These are phyloP conservation scores for Mucor sp. DNA, from an alignment of 371 early-diverging fungal genomes.

Conservation along the genomic window DNA sequence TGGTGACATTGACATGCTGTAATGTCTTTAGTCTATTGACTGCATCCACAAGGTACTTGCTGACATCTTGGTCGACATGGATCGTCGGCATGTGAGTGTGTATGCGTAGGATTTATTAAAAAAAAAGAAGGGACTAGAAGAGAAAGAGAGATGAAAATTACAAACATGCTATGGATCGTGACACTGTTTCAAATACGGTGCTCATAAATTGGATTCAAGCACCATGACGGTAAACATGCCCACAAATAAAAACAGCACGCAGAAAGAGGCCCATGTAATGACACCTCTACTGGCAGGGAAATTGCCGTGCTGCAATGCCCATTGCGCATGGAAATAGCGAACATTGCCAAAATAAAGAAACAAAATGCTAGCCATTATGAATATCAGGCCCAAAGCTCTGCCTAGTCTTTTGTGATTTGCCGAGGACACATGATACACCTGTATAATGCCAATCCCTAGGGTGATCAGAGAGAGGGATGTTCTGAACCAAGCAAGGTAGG, in stretches of 20 bases:
- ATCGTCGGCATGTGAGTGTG: not conserved
- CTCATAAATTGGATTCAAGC: conserved; percentile 2
- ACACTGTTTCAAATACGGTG: not conserved
- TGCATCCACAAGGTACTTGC: not conserved
- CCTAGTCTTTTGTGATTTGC: conserved; percentile 23
- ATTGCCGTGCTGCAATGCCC: conserved; percentile 58
- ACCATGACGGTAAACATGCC: conserved; percentile 25
- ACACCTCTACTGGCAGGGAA: conserved; percentile 69
- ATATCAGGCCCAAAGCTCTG: conserved; percentile 47
- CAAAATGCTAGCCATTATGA: conserved; percentile 56
- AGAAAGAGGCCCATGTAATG: conserved; percentile 45
- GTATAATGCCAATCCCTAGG: conserved; percentile 70
- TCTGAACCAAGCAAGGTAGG: conserved; percentile 74
- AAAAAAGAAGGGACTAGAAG: not conserved
- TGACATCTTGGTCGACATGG: not conserved
- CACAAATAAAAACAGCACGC: conserved; percentile 30
- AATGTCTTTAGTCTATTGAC: not conserved
- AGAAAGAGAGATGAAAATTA: not conserved
- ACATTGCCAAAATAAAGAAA: conserved; percentile 62
- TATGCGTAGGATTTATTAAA: not conserved
- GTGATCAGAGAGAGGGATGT: conserved; percentile 70
- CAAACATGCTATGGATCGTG: not conserved
- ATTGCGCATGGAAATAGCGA: conserved; percentile 70
- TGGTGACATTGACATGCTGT: not conserved
- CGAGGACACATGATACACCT: conserved; percentile 55